A percentile compares a stretch with the other conserved stretches of the same genome.
Evolutionary conservation across 805 yeast species (phyloP).

Genomic region (Candida argentea): DNA sequence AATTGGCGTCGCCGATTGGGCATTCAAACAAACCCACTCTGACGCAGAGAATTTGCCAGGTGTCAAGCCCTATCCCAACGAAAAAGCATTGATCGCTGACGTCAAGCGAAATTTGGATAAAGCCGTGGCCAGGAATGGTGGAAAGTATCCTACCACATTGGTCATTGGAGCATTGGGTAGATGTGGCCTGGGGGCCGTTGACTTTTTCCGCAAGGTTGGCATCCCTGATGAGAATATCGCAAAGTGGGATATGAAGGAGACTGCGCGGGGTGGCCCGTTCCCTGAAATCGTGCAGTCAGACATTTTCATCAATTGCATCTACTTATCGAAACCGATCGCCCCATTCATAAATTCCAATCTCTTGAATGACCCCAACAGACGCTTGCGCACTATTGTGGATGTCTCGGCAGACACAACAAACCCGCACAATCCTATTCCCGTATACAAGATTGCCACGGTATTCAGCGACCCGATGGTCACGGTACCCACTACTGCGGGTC

Average conservation of each 20-base stretch:
- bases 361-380: constrained; percentile 60
- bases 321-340: constrained; percentile 85
- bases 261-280: constrained; percentile 96
- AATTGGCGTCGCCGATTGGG: constrained; percentile 88
- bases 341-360: constrained; percentile 72
- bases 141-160: constrained; percentile 65
- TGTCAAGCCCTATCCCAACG: constrained; percentile 75
- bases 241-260: constrained; percentile 97
- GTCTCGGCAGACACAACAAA: constrained; percentile 98
- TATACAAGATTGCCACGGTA: constrained; percentile 81
- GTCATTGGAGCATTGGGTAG: constrained; percentile 97
- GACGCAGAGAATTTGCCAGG: constrained; percentile 67
- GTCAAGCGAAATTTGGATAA: constrained; percentile 48
- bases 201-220: constrained; percentile 72
- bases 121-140: constrained; percentile 51
- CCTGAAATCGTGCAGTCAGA: constrained; percentile 81
- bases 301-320: constrained; percentile 92
- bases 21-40: constrained; percentile 69
- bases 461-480: constrained; percentile 84
- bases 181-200: constrained; percentile 97
- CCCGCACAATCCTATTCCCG: constrained; percentile 97
- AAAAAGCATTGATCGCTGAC: constrained; percentile 60
- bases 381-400: constrained; percentile 85
- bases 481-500: constrained; percentile 72
- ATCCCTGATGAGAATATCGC: constrained; percentile 73